Percentiles rank a stretch among this genome's conserved stretches.
These are phyloP conservation scores for Sonneratia alba DNA, from an alignment of 345 rosid genomes.

Conservation along the genomic window DNA sequence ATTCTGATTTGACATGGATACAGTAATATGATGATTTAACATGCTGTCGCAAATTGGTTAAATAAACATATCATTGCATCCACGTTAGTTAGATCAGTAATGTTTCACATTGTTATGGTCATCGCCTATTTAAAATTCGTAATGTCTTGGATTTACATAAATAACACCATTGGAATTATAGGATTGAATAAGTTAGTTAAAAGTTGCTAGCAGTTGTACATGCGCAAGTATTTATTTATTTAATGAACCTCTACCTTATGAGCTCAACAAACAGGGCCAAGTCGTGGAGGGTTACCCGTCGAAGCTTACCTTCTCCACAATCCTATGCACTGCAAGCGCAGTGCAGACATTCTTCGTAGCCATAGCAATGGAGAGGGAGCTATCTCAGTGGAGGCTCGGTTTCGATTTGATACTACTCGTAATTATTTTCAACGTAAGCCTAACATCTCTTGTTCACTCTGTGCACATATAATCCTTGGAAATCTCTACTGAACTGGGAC, in stretches of 20 bases:
- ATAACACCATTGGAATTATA: background rate
- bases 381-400: slow-evolving; percentile 19
- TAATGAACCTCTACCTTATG: background rate
- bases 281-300: slow-evolving; percentile 16
- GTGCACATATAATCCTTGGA: background rate
- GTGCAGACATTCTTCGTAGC: slow-evolving; percentile 18
- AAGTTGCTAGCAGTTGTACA: background rate
- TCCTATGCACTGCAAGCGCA: slow-evolving; percentile 16
- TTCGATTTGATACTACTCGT: slow-evolving; percentile 15
- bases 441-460: background rate
- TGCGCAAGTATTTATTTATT: background rate
- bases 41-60: too few relatives aligned
- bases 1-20: too few relatives aligned
- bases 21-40: too few relatives aligned
- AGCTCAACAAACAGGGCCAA: slow-evolving; percentile 8
- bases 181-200: too few relatives aligned
- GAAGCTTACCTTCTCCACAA: slow-evolving; percentile 14
- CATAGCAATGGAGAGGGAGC: slow-evolving; percentile 16
- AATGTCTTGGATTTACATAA: background rate
- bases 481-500: too few relatives aligned
- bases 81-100: too few relatives aligned
- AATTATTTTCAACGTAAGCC: slow-evolving; percentile 16
- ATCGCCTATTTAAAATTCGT: too few relatives aligned
- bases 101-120: too few relatives aligned
- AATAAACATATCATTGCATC: too few relatives aligned